Base-by-base conservation (phyloP, 768 basidiomycete genomes). In the Hypholoma sublateritium region DNA sequence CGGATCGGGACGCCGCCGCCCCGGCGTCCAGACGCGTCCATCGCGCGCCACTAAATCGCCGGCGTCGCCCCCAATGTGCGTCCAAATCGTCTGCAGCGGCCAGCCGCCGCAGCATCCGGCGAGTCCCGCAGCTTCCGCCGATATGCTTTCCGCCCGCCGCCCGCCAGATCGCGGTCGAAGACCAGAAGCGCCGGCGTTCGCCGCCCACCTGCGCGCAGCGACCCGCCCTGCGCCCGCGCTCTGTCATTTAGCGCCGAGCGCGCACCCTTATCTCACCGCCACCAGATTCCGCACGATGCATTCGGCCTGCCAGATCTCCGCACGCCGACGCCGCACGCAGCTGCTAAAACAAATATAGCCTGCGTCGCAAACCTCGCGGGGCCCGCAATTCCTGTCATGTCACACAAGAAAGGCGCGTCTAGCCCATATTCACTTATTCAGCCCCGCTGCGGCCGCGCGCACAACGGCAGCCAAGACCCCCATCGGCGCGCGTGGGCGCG, bases 1-100 rank as follows among this genome's bases (percentile, higher is more conserved):
- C 71, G 61, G 61, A 61, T 72, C 64, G 36, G 67, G 62, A 37
- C 50, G 37, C 13, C 22, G 32, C 41, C 35, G 37, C 55, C 47
- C 39, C 39, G 39, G 17, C 39, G 39, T 17, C 39, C 39, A 41
- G 16, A 41, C 39, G 39, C 37, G 37, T n/a, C 37, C n/a, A 13
- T 39, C 37, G 37, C 28, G 28, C 28, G 28, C 28, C 28, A 32
- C 28, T 32, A 32, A 32, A 3, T 32, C 28, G 28, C 28, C 28
- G 28, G 28, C 28, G 28, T 32, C 28, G 28, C 5, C 28, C 9
- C 28, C 28, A 32, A 48, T 51, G 16, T 49, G 44, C 37, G 44
- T 25, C 44, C 50, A 19, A 46, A 52, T 21, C 50, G 36, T 37
- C 50, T 24, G n/a, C 48, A 25, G 12, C 25, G 37, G n/a, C 42